Evolutionary conservation across 1,139 yeast species (phyloP).

Genomic region (Pichia sp.): DNA sequence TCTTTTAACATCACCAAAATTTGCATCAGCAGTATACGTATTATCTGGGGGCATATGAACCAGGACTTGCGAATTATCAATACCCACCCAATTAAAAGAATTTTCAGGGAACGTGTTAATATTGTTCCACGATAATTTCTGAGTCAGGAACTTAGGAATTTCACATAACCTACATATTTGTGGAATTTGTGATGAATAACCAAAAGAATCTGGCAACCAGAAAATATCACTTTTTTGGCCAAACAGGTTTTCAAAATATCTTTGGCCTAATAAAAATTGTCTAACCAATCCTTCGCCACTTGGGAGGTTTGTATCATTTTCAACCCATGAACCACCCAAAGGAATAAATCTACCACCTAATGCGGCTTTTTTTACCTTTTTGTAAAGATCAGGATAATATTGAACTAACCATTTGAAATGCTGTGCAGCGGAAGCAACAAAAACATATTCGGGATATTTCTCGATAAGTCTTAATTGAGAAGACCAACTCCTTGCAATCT

Average conservation of each 20-base stretch:
- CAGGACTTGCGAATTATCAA: conserved; percentile 87
- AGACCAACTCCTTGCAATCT: conserved; percentile 92
- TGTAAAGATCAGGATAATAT: conserved; percentile 77
- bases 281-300: conserved; percentile 84
- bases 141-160: conserved; percentile 79
- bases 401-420: conserved; percentile 86
- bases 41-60: conserved; percentile 98
- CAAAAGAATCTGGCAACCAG: conserved; percentile 98
- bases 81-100: conserved; percentile 91
- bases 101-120: conserved; percentile 83
- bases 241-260: conserved; percentile 71
- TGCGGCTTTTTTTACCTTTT: conserved; percentile 56
- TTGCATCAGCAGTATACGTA: conserved; percentile 88
- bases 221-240: conserved; percentile 67
- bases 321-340: conserved; percentile 97
- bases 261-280: conserved; percentile 85
- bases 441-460: conserved; percentile 83
- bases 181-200: conserved; percentile 91
- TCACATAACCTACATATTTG: conserved; percentile 84
- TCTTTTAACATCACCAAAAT: conserved; percentile 85
- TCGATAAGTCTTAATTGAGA: conserved; percentile 82
- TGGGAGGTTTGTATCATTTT: conserved; percentile 92
- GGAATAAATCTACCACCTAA: conserved; percentile 74
- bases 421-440: conserved; percentile 94
- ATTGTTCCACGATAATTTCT: conserved; percentile 92